phyloP scores from a whole-genome alignment of 495 filamentous ascomycete species.

The Glutinoglossum americanum region DNA sequence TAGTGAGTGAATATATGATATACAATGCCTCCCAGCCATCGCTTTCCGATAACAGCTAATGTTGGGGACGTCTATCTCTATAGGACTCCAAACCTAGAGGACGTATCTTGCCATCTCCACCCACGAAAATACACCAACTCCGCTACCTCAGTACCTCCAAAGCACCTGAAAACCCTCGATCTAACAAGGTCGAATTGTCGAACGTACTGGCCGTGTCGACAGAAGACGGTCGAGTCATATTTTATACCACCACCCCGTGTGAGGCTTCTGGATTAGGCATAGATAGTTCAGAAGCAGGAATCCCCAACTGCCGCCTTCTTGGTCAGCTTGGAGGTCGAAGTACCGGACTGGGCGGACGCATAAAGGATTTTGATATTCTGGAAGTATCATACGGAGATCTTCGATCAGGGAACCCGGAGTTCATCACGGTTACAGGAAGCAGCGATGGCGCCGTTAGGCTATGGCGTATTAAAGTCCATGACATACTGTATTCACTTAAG shows the following conservation, averaged over 20 bases:
- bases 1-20: conserved; percentile 29
- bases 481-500: neutral
- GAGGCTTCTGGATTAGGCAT: conserved; percentile 3
- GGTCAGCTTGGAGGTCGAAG: conserved; percentile 59
- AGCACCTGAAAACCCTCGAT: conserved; percentile 14
- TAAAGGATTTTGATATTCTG: conserved; percentile 74
- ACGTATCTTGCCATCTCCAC: conserved; percentile 39
- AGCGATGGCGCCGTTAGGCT: conserved; percentile 66
- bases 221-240: conserved; percentile 73
- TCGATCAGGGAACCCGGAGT: conserved; percentile 14
- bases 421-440: conserved; percentile 50
- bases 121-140: conserved; percentile 65
- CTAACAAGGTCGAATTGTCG: conserved; percentile 19
- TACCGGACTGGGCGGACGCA: conserved; percentile 39
- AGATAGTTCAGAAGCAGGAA: conserved; percentile 15
- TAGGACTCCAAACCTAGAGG: conserved; percentile 61
- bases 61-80: neutral
- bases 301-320: conserved; percentile 32
- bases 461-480: conserved; percentile 33
- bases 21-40: too few relatives aligned
- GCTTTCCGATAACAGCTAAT: too few relatives aligned
- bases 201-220: conserved; percentile 61
- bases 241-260: conserved; percentile 45
- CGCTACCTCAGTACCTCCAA: conserved; percentile 35
- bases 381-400: conserved; percentile 19